phyloP scores from a whole-genome alignment of 345 rosid genomes.

The Pugionium cornutum region DNA sequence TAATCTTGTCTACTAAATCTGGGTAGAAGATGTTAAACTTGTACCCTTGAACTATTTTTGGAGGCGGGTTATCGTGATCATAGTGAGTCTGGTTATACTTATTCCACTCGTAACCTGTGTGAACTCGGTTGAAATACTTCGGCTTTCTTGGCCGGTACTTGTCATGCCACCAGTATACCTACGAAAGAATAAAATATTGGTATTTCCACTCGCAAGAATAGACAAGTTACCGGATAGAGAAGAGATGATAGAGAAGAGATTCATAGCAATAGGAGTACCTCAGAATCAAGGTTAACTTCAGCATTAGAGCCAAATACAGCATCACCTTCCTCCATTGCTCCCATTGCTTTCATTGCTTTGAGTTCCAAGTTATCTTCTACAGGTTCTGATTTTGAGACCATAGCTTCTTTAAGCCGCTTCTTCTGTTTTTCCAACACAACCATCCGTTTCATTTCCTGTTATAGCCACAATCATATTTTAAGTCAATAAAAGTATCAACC shows the following conservation, averaged over 20 bases:
- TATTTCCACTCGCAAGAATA: background rate
- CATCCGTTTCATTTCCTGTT: conserved; percentile 65
- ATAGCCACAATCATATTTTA: conserved; percentile 23
- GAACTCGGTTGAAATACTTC: conserved; percentile 87
- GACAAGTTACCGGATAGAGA: background rate
- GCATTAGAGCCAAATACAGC: conserved; percentile 84
- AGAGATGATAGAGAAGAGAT: conserved; percentile 3
- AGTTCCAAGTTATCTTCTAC: conserved; percentile 71
- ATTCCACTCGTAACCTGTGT: conserved; percentile 98
- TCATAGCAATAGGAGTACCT: conserved; percentile 40
- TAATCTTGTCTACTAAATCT: conserved; percentile 74
- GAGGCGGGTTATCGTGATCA: conserved; percentile 97
- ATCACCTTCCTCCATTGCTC: conserved; percentile 90
- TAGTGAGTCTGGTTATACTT: conserved; percentile 90
- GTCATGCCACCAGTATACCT: conserved; percentile 99
- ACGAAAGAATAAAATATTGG: conserved; percentile 6
- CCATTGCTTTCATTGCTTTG: conserved; percentile 89
- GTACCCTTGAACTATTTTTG: conserved; percentile 88
- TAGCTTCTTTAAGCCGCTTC: conserved; percentile 61
- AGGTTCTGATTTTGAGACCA: conserved; percentile 69
- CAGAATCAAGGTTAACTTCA: conserved; percentile 81
- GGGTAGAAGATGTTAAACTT: conserved; percentile 92
- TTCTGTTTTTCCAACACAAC: conserved; percentile 66
- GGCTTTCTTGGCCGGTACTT: conserved; percentile 92
- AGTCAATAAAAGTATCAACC: conserved; percentile 13